Percentiles rank a stretch among this genome's conserved stretches.
Evolutionary conservation across 176 grass and related monocot genomes (phyloP).

Genomic region (Tuctoria greenei): DNA sequence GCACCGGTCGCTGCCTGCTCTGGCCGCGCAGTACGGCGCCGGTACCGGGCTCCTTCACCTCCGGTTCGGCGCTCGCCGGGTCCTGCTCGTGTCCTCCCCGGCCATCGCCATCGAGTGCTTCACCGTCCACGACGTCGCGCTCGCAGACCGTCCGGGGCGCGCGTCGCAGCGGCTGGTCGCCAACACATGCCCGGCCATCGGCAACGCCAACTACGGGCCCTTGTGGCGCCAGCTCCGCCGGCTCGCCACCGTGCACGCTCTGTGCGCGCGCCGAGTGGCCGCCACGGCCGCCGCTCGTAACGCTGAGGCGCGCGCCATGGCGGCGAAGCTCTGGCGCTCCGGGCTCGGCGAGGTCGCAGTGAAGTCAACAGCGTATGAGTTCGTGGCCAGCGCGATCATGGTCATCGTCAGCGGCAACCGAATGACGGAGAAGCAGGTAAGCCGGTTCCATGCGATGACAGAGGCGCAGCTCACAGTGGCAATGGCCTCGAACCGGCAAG

Average conservation of each 20-base stretch:
- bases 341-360: slow-evolving; percentile 25
- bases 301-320: slow-evolving; percentile 29
- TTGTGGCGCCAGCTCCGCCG: slow-evolving; percentile 73
- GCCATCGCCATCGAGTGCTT: slow-evolving; percentile 57
- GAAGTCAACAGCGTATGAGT: slow-evolving; percentile 44
- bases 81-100: slow-evolving; percentile 58
- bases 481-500: slow-evolving; percentile 39
- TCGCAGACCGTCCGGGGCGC: slow-evolving; percentile 53
- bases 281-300: slow-evolving; percentile 7
- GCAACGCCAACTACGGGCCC: slow-evolving; percentile 24
- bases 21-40: slow-evolving; percentile 35
- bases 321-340: slow-evolving; percentile 10
- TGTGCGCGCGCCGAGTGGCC: slow-evolving; percentile 40
- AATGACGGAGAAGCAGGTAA: slow-evolving; percentile 32
- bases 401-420: slow-evolving; percentile 47
- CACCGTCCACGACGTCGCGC: slow-evolving; percentile 49
- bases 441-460: slow-evolving; percentile 36
- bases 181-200: slow-evolving; percentile 26
- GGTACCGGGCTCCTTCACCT: slow-evolving; percentile 46
- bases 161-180: slow-evolving; percentile 11
- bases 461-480: slow-evolving; percentile 29
- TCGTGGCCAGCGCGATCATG: slow-evolving; percentile 51
- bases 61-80: slow-evolving; percentile 46
- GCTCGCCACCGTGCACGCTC: slow-evolving; percentile 44
- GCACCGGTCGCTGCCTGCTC: slow-evolving; percentile 44